A percentile compares a stretch with the other conserved stretches of the same genome.
phyloP scores from a whole-genome alignment of 192 early-diverging fungal species.

The Coemansia sp. region DNA sequence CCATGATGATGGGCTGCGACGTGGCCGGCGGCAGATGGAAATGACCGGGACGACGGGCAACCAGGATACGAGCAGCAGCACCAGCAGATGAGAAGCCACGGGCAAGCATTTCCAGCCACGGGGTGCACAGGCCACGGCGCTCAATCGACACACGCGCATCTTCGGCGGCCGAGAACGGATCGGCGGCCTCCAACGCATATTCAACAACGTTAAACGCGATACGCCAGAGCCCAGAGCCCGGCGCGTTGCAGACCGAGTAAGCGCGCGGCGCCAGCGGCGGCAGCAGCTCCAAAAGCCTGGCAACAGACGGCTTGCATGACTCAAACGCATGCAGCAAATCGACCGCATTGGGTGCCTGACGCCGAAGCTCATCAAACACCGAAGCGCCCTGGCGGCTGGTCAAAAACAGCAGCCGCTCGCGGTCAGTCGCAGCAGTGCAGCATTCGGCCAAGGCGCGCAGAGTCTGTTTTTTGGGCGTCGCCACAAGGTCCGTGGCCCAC shows the following conservation, averaged over 20 bases:
- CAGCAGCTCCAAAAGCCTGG: constrained; percentile 74
- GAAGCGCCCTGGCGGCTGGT: constrained; percentile 73
- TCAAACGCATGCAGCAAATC: constrained; percentile 85
- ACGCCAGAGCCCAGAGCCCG: constrained; percentile 54
- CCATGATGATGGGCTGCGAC: constrained; percentile 76
- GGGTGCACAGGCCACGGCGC: constrained; percentile 74
- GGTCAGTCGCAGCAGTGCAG: constrained; percentile 68
- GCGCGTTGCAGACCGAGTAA: constrained; percentile 83
- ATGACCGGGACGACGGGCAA: constrained; percentile 61
- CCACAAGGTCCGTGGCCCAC: constrained; percentile 76
- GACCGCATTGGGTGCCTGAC: constrained; percentile 71
- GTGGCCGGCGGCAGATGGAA: constrained; percentile 66
- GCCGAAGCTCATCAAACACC: constrained; percentile 68
- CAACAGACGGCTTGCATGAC: constrained; percentile 64
- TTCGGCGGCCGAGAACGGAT: constrained; percentile 31
- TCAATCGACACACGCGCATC: constrained; percentile 24
- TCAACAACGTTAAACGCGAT: constrained; percentile 91
- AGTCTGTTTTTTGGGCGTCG: constrained; percentile 75
- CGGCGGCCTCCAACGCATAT: constrained; percentile 55
- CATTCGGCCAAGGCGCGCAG: constrained; percentile 83
- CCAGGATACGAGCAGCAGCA: constrained; percentile 35
- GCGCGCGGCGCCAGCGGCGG: constrained; percentile 82
- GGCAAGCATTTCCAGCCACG: constrained; percentile 74
- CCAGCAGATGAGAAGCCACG: neutral
- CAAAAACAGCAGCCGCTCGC: constrained; percentile 75